These are phyloP conservation scores for Kwoniella sp. DNA, from an alignment of 768 basidiomycete genomes.

Conservation along the genomic window DNA sequence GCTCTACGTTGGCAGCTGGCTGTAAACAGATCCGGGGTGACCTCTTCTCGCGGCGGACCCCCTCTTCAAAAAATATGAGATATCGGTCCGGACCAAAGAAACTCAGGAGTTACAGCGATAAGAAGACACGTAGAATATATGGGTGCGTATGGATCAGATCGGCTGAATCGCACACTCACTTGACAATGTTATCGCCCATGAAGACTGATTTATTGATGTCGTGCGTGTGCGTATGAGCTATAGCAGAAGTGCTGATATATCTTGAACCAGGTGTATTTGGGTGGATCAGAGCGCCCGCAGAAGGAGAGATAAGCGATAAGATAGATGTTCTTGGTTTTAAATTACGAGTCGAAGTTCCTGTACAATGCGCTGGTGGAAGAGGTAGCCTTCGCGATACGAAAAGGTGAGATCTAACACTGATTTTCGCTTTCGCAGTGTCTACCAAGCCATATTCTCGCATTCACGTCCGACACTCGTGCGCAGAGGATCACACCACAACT, in stretches of 20 bases:
- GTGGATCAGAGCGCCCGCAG: no score
- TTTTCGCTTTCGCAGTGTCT: background rate
- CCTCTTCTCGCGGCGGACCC: no score
- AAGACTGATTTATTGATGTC: conserved; percentile 21
- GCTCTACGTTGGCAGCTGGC: no score
- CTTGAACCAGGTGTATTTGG: background rate
- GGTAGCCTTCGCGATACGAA: background rate
- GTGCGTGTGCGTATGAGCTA: background rate
- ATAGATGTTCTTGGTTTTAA: no score
- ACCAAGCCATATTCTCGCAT: background rate
- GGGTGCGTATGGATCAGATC: background rate
- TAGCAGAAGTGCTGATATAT: background rate
- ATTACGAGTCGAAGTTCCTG: no score
- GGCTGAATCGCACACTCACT: conserved; percentile 33
- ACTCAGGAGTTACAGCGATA: no score
- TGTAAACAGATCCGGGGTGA: no score
- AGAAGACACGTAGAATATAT: no score
- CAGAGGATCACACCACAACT: no score
- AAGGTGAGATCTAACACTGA: background rate
- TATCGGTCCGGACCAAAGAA: no score
- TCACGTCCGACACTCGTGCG: background rate
- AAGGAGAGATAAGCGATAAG: background rate
- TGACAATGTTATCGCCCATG: conserved; percentile 56
- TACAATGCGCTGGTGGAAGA: no score
- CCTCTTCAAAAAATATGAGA: no score